phyloP scores from a whole-genome alignment of 495 filamentous ascomycete species.

The Penicillium coprophilum region DNA sequence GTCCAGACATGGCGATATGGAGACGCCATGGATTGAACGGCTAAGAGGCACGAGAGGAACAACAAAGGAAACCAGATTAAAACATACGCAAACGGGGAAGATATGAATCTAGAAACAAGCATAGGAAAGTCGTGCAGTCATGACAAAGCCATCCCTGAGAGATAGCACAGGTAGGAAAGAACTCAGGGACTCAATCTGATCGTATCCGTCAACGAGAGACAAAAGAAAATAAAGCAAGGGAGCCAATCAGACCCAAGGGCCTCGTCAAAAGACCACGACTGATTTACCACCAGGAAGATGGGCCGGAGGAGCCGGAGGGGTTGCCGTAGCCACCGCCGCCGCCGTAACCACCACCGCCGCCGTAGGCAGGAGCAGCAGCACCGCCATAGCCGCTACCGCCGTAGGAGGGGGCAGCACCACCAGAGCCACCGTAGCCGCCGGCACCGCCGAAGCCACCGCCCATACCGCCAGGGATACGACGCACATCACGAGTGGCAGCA shows the following conservation, averaged over 20 bases:
- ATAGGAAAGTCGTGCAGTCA: constrained; percentile 48
- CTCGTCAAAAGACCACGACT: constrained; percentile 49
- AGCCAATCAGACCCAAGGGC: constrained; percentile 49
- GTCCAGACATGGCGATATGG: constrained; percentile 40
- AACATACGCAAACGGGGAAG: constrained; percentile 21
- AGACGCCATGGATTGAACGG: constrained; percentile 35
- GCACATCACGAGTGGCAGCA: constrained; percentile 81
- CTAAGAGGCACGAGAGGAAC: constrained; percentile 20
- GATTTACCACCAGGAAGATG: constrained; percentile 94
- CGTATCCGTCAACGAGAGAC: constrained; percentile 44
- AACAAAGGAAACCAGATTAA: constrained; percentile 24
- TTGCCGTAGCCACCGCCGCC: constrained; percentile 72
- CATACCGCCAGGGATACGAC: constrained; percentile 54
- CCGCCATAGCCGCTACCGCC: constrained; percentile 46
- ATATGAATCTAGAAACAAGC: constrained; percentile 26
- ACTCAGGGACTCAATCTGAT: constrained; percentile 51
- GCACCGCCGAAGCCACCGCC: constrained; percentile 52
- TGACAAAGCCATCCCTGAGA: constrained; percentile 54
- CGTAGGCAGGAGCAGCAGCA: constrained; percentile 33
- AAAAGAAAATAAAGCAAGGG: constrained; percentile 42
- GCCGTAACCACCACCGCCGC: constrained; percentile 32
- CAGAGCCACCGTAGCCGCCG: constrained; percentile 48
- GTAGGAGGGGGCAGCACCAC: constrained; percentile 28
- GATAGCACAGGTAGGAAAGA: constrained; percentile 41
- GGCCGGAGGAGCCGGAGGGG: constrained; percentile 76